Percentiles rank a stretch among this genome's conserved stretches.
phyloP scores from a whole-genome alignment of 73 alveolate species.

The Blepharisma stoltei region DNA sequence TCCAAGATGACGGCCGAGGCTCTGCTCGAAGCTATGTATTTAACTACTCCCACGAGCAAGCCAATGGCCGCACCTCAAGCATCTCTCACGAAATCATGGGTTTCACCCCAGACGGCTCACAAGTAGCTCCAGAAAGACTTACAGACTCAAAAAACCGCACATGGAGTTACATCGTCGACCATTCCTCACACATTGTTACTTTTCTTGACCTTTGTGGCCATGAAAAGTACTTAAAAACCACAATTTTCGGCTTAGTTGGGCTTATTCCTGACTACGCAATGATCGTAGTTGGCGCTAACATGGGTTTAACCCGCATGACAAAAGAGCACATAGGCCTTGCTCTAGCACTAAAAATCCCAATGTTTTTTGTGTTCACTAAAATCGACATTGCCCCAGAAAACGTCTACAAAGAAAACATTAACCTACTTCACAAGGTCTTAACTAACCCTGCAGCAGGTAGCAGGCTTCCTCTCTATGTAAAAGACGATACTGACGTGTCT shows the following conservation, averaged over 20 bases:
- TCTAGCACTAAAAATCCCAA: constrained; percentile 83
- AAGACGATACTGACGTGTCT: constrained; percentile 39
- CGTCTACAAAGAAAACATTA: constrained; percentile 72
- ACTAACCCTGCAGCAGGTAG: constrained; percentile 68
- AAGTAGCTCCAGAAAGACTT: constrained; percentile 65
- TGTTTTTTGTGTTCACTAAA: constrained; percentile 85
- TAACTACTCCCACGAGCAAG: constrained; percentile 87
- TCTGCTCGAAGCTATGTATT: constrained; percentile 82
- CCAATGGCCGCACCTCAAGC: constrained; percentile 86
- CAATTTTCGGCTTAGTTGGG: constrained; percentile 89
- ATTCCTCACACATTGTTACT: constrained; percentile 71
- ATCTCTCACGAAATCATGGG: constrained; percentile 95
- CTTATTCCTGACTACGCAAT: constrained; percentile 88
- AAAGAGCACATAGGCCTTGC: constrained; percentile 93
- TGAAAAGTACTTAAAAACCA: constrained; percentile 92
- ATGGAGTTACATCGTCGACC: constrained; percentile 81
- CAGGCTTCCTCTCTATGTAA: constrained; percentile 68
- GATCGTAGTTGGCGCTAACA: constrained; percentile 91
- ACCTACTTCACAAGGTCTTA: constrained; percentile 51
- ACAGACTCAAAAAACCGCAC: constrained; percentile 73
- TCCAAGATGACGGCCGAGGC: constrained; percentile 95
- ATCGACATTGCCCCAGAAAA: constrained; percentile 91
- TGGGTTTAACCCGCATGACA: constrained; percentile 96
- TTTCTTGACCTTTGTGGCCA: constrained; percentile 95
- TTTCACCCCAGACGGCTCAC: constrained; percentile 51